A percentile compares a stretch with the other conserved stretches of the same genome.
Conservation (phyloP, 768 basidiomycete species). For the Suillus subluteus region DNA sequence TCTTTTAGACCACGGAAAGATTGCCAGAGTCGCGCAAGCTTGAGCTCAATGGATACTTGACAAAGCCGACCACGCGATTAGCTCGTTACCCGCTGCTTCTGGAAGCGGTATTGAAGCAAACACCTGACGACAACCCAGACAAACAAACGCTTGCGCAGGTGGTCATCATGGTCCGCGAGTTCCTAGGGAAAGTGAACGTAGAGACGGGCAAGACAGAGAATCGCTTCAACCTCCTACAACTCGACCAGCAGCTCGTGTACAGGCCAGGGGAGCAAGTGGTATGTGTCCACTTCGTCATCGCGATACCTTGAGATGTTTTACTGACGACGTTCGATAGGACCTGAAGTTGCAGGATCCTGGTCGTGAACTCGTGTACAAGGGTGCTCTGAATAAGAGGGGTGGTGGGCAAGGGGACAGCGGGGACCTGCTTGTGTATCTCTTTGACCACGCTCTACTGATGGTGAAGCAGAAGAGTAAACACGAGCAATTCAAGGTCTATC, state of each 20-base stretch:
- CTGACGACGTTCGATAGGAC: conserved; percentile 52
- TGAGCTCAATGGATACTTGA: conserved; percentile 96
- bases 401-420: conserved; percentile 75
- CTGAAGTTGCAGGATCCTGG: conserved; percentile 85
- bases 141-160: conserved; percentile 77
- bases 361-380: conserved; percentile 91
- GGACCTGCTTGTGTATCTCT: conserved; percentile 91
- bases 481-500: conserved; percentile 92
- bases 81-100: conserved; percentile 95
- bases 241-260: conserved; percentile 90
- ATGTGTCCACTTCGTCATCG: conserved; percentile 29
- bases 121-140: conserved; percentile 88
- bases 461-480: conserved; percentile 93
- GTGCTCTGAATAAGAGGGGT: conserved; percentile 82
- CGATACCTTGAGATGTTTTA: conserved; percentile 4
- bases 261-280: conserved; percentile 90
- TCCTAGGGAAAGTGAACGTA: conserved; percentile 85
- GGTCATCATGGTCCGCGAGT: conserved; percentile 75
- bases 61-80: conserved; percentile 96
- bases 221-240: conserved; percentile 90
- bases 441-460: conserved; percentile 96
- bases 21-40: conserved; percentile 94
- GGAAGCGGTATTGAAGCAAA: conserved; percentile 91
- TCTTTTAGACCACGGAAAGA: conserved; percentile 80
- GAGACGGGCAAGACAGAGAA: conserved; percentile 97